phyloP scores from a whole-genome alignment of 1,139 yeast genomes.

The Kodamaea alishanica region DNA sequence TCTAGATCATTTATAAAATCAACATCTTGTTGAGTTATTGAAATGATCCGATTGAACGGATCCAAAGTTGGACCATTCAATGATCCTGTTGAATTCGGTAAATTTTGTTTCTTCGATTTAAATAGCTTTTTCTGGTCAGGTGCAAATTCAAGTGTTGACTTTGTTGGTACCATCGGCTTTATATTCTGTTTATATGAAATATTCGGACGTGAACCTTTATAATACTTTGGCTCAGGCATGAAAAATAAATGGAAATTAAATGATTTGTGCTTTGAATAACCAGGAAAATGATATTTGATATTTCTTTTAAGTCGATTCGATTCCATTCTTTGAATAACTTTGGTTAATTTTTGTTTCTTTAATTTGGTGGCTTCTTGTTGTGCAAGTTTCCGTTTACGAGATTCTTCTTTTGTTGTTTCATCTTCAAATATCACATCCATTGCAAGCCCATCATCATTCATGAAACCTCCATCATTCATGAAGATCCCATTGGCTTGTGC shows the following conservation, averaged over 20 bases:
- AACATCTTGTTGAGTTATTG: constrained; percentile 32
- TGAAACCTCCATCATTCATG: not conserved
- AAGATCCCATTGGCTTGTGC: not conserved
- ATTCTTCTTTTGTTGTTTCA: constrained; percentile 16
- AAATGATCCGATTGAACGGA: constrained; percentile 13
- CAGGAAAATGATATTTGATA: constrained; percentile 56
- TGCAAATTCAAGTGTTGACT: constrained; percentile 46
- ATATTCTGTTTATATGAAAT: constrained; percentile 32
- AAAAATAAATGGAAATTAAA: constrained; percentile 66
- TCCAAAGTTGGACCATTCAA: no score
- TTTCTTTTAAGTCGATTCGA: constrained; percentile 31
- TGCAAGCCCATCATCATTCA: constrained; percentile 11
- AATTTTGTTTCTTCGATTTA: constrained; percentile 22
- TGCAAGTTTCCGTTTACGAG: constrained; percentile 21
- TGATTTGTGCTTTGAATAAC: constrained; percentile 52
- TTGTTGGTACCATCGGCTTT: constrained; percentile 63
- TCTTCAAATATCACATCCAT: constrained; percentile 41
- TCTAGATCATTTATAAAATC: constrained; percentile 29
- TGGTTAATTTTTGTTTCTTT: constrained; percentile 26
- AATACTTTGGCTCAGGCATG: constrained; percentile 57
- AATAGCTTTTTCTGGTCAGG: constrained; percentile 45
- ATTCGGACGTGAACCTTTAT: constrained; percentile 51
- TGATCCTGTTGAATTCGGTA: not conserved
- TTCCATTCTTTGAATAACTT: constrained; percentile 32
- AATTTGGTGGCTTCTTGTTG: constrained; percentile 18